Evolutionary conservation across 2,329 filamentous ascomycete species (phyloP).

Genomic region (Fusarium sp.): DNA sequence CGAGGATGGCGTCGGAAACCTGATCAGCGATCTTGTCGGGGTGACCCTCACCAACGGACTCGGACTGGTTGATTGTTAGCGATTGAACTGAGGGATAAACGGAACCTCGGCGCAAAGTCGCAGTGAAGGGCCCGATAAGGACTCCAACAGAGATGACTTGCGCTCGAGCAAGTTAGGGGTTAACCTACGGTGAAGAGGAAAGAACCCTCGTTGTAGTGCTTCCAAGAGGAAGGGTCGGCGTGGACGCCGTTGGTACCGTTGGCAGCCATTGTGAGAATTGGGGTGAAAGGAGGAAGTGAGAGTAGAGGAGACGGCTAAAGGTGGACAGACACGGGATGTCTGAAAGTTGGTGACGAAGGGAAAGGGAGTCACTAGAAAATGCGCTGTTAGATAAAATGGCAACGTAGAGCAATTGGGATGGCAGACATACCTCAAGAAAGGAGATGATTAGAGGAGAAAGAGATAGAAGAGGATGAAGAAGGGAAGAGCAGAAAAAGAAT

Average conservation of each 20-base stretch:
- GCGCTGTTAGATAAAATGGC: constrained; percentile 32
- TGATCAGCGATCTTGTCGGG: constrained; percentile 99
- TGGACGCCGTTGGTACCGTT: constrained; percentile 55
- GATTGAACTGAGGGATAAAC: constrained; percentile 14
- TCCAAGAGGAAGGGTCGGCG: constrained; percentile 50
- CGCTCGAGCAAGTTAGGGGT: not conserved
- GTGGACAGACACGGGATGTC: constrained; percentile 36
- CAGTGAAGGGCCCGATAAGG: constrained; percentile 3
- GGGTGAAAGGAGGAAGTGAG: constrained; percentile 19
- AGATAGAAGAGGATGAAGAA: constrained; percentile 26
- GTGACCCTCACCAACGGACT: constrained; percentile 90
- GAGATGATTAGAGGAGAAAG: constrained; percentile 16
- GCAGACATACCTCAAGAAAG: constrained; percentile 17
- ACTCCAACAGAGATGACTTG: not conserved
- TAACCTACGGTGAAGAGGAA: constrained; percentile 82
- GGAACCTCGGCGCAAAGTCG: constrained; percentile 10
- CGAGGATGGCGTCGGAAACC: constrained; percentile 97
- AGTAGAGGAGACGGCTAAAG: constrained; percentile 38
- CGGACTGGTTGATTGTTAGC: constrained; percentile 67
- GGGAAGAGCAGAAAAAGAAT: constrained; percentile 40
- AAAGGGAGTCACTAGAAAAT: constrained; percentile 38
- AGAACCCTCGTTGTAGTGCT: constrained; percentile 71
- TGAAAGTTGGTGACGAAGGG: constrained; percentile 37
- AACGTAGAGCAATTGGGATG: constrained; percentile 10
- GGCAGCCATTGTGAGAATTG: constrained; percentile 65